Evolutionary conservation across 164 flowering plant genomes (phyloP).

Genomic region (Tetrastigma voinierianum): DNA sequence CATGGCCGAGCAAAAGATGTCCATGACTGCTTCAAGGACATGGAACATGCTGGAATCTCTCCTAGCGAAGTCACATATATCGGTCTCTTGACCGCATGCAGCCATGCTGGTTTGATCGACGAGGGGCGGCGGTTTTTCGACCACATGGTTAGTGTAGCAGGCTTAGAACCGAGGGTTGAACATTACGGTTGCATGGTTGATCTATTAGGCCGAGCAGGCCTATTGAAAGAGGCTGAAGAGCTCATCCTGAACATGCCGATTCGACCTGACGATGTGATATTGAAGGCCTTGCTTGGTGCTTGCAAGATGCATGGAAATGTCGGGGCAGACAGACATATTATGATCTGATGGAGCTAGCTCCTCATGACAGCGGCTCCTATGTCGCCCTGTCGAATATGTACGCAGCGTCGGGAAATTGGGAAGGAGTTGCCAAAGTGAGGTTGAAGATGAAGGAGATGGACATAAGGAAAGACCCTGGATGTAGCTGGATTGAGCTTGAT

Average conservation of each 20-base stretch:
- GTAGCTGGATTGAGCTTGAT: constrained; percentile 65
- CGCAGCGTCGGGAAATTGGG: constrained; percentile 56
- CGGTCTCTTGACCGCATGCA: constrained; percentile 51
- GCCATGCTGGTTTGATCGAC: constrained; percentile 61
- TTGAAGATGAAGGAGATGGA: constrained; percentile 53
- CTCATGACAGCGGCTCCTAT: constrained; percentile 55
- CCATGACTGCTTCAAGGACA: constrained; percentile 31
- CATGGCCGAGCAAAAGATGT: constrained; percentile 56
- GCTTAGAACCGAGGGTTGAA: constrained; percentile 51
- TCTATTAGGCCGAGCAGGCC: constrained; percentile 64
- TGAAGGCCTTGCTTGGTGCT: constrained; percentile 60
- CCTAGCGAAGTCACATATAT: constrained; percentile 52
- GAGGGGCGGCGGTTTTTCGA: constrained; percentile 41
- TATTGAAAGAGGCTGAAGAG: constrained; percentile 53
- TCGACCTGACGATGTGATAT: constrained; percentile 54
- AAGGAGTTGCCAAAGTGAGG: constrained; percentile 47
- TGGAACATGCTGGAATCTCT: constrained; percentile 36
- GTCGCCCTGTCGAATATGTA: constrained; percentile 62
- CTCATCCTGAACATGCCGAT: constrained; percentile 48
- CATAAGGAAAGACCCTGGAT: constrained; percentile 61
- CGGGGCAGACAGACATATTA: constrained; percentile 47
- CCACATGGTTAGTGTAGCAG: constrained; percentile 38
- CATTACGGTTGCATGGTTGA: constrained; percentile 76
- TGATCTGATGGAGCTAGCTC: constrained; percentile 40
- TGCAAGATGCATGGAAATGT: constrained; percentile 53